Conservation (phyloP, 495 filamentous ascomycete species). For the Peziza echinospora region DNA sequence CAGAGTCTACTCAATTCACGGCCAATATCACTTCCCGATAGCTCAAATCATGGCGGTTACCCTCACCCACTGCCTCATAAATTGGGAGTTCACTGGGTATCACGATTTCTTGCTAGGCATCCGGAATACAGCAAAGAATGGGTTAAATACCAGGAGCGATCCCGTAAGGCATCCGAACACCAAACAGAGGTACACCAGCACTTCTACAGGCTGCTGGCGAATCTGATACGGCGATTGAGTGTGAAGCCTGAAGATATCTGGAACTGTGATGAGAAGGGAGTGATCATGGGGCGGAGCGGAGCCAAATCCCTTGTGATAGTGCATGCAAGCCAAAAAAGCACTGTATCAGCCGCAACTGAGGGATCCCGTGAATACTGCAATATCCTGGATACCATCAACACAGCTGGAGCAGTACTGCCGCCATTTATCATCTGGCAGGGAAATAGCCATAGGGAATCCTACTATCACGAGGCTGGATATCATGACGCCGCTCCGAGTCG, state of each 20-base stretch:
- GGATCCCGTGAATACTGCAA: neutral
- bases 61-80: too few relatives aligned
- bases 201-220: neutral
- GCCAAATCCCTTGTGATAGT: neutral
- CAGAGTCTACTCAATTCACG: neutral
- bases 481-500: too few relatives aligned
- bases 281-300: neutral
- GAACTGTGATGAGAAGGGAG: neutral
- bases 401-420: neutral
- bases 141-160: neutral
- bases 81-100: neutral
- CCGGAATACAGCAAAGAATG: neutral
- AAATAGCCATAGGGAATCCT: neutral
- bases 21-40: neutral
- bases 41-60: neutral
- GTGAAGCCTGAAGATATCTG: neutral
- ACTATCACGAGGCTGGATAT: neutral
- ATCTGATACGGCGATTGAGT: neutral
- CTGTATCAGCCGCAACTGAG: neutral
- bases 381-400: neutral
- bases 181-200: neutral
- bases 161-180: neutral
- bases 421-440: neutral
- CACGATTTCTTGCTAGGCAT: neutral
- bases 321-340: neutral